Base-by-base conservation (phyloP, 257 asterid species). In the Agastache rugosa region DNA sequence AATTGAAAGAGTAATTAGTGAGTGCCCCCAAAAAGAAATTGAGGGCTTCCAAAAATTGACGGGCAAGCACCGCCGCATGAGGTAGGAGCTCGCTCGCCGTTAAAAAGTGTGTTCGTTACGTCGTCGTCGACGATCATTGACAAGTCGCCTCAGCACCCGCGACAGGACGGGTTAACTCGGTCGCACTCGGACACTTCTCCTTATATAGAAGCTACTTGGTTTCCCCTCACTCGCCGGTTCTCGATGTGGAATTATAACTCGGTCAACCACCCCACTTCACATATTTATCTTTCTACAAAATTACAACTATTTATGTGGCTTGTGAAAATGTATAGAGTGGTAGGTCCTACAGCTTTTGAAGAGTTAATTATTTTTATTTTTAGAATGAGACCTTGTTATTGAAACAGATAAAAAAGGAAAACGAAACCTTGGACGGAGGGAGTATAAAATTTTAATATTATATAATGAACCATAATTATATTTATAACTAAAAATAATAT, bases 31-130 rank as follows among this genome's bases (percentile, higher is more conserved):
- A 73, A 0, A 6, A 0, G 0, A 14, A 9, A 11, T 66, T 51
- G 72, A 54, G 89, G 85, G 85, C 96, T 83, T 91, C 96, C 96
- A 87, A 91, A 91, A 87, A 91, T 91, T 89, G 97, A 78, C 96
- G 96, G 75, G 92, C 87, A 62, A 84, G 87, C 73, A 80, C 89
- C 71, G 79, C 90, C 41, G 39, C 79, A 75, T 85, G 85, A 91
- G 90, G 88, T 88, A 47, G 20, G 84, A 61, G 71, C 91, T 71
- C 81, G 44, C 97, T 84, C 96, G 95, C 93, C 89, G 39, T 0
- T 0, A 4, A 0, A 35, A 3, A 5, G 44, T 78, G 93, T 85
- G 93, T 89, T 89, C 96, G 85, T 16, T 54, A 5, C 64, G 87
- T 74, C 83, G 87, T 84, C 97, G 15, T 89, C 93, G 0, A 48